Base-by-base conservation (phyloP, 768 basidiomycete genomes). In the Boletus rubescentipes region DNA sequence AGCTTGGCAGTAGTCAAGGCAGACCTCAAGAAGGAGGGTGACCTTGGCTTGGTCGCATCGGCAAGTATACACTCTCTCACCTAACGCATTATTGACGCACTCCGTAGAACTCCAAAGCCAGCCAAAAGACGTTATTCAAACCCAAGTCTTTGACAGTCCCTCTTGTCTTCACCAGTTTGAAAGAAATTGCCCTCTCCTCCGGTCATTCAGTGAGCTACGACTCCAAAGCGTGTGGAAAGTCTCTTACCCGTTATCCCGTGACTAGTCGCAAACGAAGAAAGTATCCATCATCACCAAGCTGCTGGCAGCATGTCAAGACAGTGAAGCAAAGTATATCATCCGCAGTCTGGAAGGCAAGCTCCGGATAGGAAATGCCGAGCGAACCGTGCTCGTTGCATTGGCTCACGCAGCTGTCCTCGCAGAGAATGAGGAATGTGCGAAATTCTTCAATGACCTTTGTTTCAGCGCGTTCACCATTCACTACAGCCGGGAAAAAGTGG, bases 21-120 rank as follows among this genome's bases (percentile, higher is more conserved):
- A 6, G 96, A 98, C 63, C 77, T 98, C 57, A 93, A 94, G 80
- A 91, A 85, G 67, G 93, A 94, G 65, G 97, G 97, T 35, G 97
- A 99, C 67, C 76, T 99, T 8, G 97, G 97, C 9, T 77, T 95
- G 29, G 96, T 99, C 1, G 97, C 97, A n/a, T 93, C 89, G 90
- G 95, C 87, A 51, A 61, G 80, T 58, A 15, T 53, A 16, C 51
- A 18, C 49, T 35, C 21, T 32, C 41, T 44, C 14, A 41, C 14
- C 30, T 20, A 29, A 8, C 52, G 47, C 15, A 18, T 46, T 48
- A 36, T 53, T 51, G 11, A 46, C 36, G 12, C 14, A 9, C 12
- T 40, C n/a, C 32, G 2, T 60, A 98, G 94, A 93, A 86, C 64
- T 98, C 95, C 16, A 91, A 95, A 74, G 92, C 90, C 62, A 87